A percentile compares a stretch with the other conserved stretches of the same genome.
phyloP scores from a whole-genome alignment of 352 stramenopile species.

The Phytophthora agathidicida region DNA sequence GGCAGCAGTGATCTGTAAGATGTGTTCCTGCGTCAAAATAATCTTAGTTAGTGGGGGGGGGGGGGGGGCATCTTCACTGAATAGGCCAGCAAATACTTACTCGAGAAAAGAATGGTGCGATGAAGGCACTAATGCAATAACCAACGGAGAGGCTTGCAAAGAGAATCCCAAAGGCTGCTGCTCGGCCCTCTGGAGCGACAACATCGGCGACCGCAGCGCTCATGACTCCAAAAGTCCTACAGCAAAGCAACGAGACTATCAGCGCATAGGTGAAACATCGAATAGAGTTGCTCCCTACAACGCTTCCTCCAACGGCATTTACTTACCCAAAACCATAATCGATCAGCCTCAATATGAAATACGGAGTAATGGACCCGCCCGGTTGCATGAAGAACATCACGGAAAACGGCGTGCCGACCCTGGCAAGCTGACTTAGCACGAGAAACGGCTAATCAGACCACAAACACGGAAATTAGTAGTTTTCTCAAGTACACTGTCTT shows the following conservation, averaged over 20 bases:
- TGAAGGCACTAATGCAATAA: conserved; percentile 62
- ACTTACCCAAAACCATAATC: conserved; percentile 69
- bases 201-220: conserved; percentile 72
- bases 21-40: conserved; percentile 38
- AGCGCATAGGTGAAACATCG: too few relatives aligned
- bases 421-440: conserved; percentile 65
- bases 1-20: conserved; percentile 48
- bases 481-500: not conserved
- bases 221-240: conserved; percentile 64
- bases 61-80: not conserved
- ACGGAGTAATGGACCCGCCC: conserved; percentile 62
- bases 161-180: conserved; percentile 64
- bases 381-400: conserved; percentile 75
- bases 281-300: too few relatives aligned
- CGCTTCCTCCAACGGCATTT: not conserved
- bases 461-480: not conserved
- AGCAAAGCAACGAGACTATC: not conserved
- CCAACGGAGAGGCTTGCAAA: conserved; percentile 63
- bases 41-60: not conserved
- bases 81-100: conserved; percentile 33
- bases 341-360: conserved; percentile 66
- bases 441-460: conserved; percentile 61
- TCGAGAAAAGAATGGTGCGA: conserved; percentile 61
- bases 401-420: conserved; percentile 65
- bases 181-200: conserved; percentile 57